These are phyloP conservation scores for Rostrohypoxylon terebratum DNA, from an alignment of 495 filamentous ascomycete genomes.

Conservation along the genomic window DNA sequence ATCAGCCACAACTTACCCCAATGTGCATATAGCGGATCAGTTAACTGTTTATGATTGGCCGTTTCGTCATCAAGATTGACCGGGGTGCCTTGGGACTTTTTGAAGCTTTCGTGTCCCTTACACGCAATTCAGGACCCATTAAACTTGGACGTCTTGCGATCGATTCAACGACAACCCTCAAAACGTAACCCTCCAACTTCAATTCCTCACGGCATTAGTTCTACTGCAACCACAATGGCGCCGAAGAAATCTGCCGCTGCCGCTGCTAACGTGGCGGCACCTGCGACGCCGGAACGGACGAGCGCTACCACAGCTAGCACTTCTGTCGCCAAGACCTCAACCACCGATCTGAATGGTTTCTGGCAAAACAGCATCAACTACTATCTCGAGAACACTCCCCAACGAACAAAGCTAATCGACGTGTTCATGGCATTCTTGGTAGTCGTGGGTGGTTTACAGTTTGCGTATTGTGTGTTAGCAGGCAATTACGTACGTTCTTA, in stretches of 20 bases:
- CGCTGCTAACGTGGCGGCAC: slow-evolving; percentile 15
- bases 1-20: slow-evolving; percentile 41
- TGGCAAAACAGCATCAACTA: slow-evolving; percentile 71
- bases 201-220: not conserved
- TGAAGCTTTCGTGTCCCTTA: slow-evolving; percentile 54
- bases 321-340: slow-evolving; percentile 25
- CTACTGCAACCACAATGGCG: slow-evolving; percentile 37
- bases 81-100: slow-evolving; percentile 19
- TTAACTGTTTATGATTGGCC: slow-evolving; percentile 42
- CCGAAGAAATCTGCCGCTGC: slow-evolving; percentile 44
- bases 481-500: slow-evolving; percentile 86
- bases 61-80: slow-evolving; percentile 8
- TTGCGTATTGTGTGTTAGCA: slow-evolving; percentile 89
- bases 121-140: slow-evolving; percentile 36
- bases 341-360: slow-evolving; percentile 55
- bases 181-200: not conserved
- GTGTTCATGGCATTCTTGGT: slow-evolving; percentile 92
- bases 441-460: slow-evolving; percentile 87
- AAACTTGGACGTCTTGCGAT: slow-evolving; percentile 21
- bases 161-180: slow-evolving; percentile 15
- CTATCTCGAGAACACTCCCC: slow-evolving; percentile 82
- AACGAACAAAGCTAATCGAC: slow-evolving; percentile 92
- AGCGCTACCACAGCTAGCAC: slow-evolving; percentile 24
- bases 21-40: not conserved
- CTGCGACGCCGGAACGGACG: slow-evolving; percentile 10